These are phyloP conservation scores for Tarenaya hassleriana DNA, from an alignment of 345 rosid species.

Conservation along the genomic window DNA sequence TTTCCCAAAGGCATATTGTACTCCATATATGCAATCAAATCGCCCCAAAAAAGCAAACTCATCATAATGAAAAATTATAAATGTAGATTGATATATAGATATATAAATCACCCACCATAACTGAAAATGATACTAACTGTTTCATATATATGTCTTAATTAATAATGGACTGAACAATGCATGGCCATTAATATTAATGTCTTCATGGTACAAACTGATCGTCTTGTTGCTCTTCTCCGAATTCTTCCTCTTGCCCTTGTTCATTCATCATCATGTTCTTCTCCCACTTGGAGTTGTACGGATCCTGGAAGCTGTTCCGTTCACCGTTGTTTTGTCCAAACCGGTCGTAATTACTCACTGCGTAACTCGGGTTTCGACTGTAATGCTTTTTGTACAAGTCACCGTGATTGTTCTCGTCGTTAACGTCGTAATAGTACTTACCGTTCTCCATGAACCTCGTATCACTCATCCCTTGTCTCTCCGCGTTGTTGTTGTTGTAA, in stretches of 20 bases:
- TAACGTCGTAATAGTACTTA: slow-evolving; percentile 30
- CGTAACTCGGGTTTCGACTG: slow-evolving; percentile 22
- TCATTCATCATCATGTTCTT: slow-evolving; percentile 21
- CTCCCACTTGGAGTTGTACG: slow-evolving; percentile 30
- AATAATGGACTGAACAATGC: too few species aligned
- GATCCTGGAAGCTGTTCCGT: slow-evolving; percentile 21
- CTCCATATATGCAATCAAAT: too few species aligned
- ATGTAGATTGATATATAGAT: too few species aligned
- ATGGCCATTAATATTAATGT: slow-evolving; percentile 17
- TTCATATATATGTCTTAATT: too few species aligned
- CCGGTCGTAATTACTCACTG: slow-evolving; percentile 23
- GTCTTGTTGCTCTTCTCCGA: slow-evolving; percentile 28
- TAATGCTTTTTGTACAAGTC: slow-evolving; percentile 23
- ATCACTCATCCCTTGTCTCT: slow-evolving; percentile 44
- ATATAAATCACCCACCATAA: too few species aligned
- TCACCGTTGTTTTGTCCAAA: slow-evolving; percentile 16
- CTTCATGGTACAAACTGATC: slow-evolving; percentile 29
- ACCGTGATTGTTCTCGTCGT: slow-evolving; percentile 30
- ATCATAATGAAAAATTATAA: too few species aligned
- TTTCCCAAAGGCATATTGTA: too few species aligned
- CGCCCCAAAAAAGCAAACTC: too few species aligned
- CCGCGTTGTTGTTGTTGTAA: slow-evolving; percentile 25
- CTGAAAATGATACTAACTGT: too few species aligned
- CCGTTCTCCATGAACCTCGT: slow-evolving; percentile 44
- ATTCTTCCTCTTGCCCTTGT: slow-evolving; percentile 14